A percentile compares a stretch with the other conserved stretches of the same genome.
phyloP scores from a whole-genome alignment of 352 stramenopile species.

The Phytophthora brassicae region DNA sequence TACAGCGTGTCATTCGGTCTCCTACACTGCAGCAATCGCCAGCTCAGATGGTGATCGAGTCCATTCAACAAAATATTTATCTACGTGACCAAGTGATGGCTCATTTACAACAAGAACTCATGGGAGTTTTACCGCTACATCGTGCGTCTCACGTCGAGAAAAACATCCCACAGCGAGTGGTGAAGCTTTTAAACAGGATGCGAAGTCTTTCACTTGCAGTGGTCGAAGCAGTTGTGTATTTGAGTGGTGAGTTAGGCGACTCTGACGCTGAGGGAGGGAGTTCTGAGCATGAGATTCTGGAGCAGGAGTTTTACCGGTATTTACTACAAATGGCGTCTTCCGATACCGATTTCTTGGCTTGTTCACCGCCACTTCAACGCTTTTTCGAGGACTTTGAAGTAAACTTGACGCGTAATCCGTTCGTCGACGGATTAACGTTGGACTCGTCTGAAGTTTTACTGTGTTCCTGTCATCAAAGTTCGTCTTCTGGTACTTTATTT shows the following conservation, averaged over 20 bases:
- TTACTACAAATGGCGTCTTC: slow-evolving; percentile 48
- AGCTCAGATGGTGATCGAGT: slow-evolving; percentile 44
- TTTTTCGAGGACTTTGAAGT: slow-evolving; percentile 53
- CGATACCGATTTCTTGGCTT: slow-evolving; percentile 51
- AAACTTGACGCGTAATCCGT: slow-evolving; percentile 54
- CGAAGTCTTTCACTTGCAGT: slow-evolving; percentile 61
- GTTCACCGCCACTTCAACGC: slow-evolving; percentile 33
- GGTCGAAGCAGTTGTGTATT: slow-evolving; percentile 65
- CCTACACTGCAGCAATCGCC: slow-evolving; percentile 12
- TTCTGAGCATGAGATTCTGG: slow-evolving; percentile 31
- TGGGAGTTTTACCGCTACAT: slow-evolving; percentile 18
- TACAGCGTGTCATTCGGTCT: slow-evolving; percentile 4
- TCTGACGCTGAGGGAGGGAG: neutral
- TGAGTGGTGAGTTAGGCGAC: slow-evolving; percentile 35
- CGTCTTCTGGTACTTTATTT: slow-evolving; percentile 25
- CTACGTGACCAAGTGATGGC: slow-evolving; percentile 46
- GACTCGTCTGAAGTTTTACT: slow-evolving; percentile 73
- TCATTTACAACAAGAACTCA: slow-evolving; percentile 47
- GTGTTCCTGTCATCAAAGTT: slow-evolving; percentile 54
- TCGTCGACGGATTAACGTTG: slow-evolving; percentile 63
- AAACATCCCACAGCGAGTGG: slow-evolving; percentile 32
- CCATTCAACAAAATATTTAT: slow-evolving; percentile 50
- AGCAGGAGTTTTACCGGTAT: slow-evolving; percentile 49
- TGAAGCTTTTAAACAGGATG: slow-evolving; percentile 63
- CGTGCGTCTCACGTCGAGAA: slow-evolving; percentile 25